These are phyloP conservation scores for Sporothrix brasiliensis DNA, from an alignment of 2,329 filamentous ascomycete species.

Conservation along the genomic window DNA sequence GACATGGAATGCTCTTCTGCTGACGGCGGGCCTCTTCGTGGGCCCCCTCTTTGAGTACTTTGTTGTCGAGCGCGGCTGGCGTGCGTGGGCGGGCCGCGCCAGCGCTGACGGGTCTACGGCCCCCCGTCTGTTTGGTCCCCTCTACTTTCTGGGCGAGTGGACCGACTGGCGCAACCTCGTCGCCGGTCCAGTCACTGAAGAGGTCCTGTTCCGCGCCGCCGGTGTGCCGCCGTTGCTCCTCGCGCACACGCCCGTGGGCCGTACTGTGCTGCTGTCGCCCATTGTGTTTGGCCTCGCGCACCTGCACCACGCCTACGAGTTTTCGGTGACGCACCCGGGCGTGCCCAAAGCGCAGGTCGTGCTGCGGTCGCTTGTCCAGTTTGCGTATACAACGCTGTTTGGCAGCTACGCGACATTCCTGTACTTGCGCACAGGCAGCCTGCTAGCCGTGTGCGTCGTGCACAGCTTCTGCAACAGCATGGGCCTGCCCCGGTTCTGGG, in stretches of 20 bases:
- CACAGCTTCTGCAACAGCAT: slow-evolving; percentile 93
- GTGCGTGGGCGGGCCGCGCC: slow-evolving; percentile 55
- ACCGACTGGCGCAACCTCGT: slow-evolving; percentile 85
- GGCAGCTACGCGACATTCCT: slow-evolving; percentile 91
- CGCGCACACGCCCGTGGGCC: slow-evolving; percentile 58
- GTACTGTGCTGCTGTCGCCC: slow-evolving; percentile 79
- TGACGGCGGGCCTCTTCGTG: slow-evolving; percentile 78
- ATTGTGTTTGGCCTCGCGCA: slow-evolving; percentile 92
- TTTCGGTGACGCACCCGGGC: slow-evolving; percentile 75
- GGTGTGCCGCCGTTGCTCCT: slow-evolving; percentile 81
- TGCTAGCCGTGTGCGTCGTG: slow-evolving; percentile 72
- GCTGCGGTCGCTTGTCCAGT: slow-evolving; percentile 76
- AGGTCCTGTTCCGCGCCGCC: slow-evolving; percentile 88
- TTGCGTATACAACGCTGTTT: slow-evolving; percentile 89
- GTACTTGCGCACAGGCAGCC: slow-evolving; percentile 80
- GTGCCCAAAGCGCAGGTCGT: slow-evolving; percentile 66
- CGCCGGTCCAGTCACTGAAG: slow-evolving; percentile 86
- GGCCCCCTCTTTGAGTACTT: slow-evolving; percentile 82
- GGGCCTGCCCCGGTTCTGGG: slow-evolving; percentile 86
- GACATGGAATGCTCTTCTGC: slow-evolving; percentile 62
- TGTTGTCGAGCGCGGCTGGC: slow-evolving; percentile 72
- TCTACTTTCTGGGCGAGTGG: slow-evolving; percentile 71
- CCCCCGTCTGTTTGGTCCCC: slow-evolving; percentile 41
- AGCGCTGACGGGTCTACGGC: slow-evolving; percentile 36
- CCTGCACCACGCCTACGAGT: slow-evolving; percentile 95